phyloP scores from a whole-genome alignment of 2,329 filamentous ascomycete genomes.

The Mariannaea sp. region DNA sequence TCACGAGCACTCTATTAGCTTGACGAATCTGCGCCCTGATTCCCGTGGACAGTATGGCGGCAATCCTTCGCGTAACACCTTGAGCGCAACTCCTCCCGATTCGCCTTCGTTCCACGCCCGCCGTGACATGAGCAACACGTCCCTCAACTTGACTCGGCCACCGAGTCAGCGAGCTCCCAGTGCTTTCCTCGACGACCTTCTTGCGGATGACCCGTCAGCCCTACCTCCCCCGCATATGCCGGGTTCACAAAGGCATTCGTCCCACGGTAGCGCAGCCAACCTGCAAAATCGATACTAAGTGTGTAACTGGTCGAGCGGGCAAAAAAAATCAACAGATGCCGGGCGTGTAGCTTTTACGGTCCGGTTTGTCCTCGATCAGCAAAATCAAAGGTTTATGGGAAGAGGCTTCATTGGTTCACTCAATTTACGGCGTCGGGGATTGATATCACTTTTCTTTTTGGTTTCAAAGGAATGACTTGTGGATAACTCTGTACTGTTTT shows the following conservation, averaged over 20 bases:
- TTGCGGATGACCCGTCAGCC: constrained; percentile 71
- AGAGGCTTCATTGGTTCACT: constrained; percentile 22
- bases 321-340: constrained; percentile 16
- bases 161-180: constrained; percentile 78
- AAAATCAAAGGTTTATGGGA: constrained; percentile 24
- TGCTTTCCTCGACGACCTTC: constrained; percentile 86
- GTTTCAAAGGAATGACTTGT: constrained; percentile 27
- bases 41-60: constrained; percentile 54
- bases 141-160: constrained; percentile 65
- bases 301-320: constrained; percentile 10
- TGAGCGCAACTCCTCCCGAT: constrained; percentile 63
- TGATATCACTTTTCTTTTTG: too few species aligned
- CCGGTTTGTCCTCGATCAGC: constrained; percentile 16
- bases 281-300: constrained; percentile 37
- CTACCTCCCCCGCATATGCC: constrained; percentile 53
- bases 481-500: constrained; percentile 23
- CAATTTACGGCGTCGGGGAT: constrained; percentile 34
- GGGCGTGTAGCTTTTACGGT: constrained; percentile 17
- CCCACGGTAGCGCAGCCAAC: constrained; percentile 30
- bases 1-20: constrained; percentile 60
- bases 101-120: constrained; percentile 62
- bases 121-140: constrained; percentile 65
- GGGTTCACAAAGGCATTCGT: constrained; percentile 28
- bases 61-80: constrained; percentile 47
- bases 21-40: constrained; percentile 66